Evolutionary conservation across 441 rosid genomes (phyloP).

Genomic region (Populus hybrid): DNA sequence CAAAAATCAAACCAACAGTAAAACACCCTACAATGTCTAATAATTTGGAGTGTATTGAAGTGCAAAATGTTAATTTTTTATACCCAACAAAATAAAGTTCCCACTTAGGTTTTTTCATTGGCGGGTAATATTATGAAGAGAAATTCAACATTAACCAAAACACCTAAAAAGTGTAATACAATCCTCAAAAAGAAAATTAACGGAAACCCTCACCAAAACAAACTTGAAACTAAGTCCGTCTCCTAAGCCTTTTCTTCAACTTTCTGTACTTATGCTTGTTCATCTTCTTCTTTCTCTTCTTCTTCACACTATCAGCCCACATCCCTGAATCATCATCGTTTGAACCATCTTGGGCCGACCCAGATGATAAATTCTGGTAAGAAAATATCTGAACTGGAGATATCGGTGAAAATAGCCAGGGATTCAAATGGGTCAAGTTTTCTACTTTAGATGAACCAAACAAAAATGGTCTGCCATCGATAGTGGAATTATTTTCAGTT

Average conservation of each 20-base stretch:
- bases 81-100: background rate
- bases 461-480: background rate
- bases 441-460: constrained; percentile 6
- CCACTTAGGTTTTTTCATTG: background rate
- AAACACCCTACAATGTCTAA: background rate
- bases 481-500: background rate
- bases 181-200: background rate
- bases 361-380: constrained; percentile 26
- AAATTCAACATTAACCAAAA: background rate
- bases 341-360: constrained; percentile 16
- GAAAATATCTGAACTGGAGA: constrained; percentile 29
- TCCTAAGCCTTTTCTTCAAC: constrained; percentile 66
- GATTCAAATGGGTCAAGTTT: constrained; percentile 13
- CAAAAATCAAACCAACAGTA: background rate
- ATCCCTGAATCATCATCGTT: constrained; percentile 26
- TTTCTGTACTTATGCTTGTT: constrained; percentile 87
- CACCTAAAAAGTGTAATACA: background rate
- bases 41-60: background rate
- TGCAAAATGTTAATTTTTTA: constrained; percentile 4
- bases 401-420: constrained; percentile 25
- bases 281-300: constrained; percentile 97
- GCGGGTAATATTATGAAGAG: background rate
- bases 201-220: constrained; percentile 16
- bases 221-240: constrained; percentile 21
- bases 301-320: constrained; percentile 85